phyloP scores from a whole-genome alignment of 305 asterid genomes.

The Fraxinus xanthoxyloides region DNA sequence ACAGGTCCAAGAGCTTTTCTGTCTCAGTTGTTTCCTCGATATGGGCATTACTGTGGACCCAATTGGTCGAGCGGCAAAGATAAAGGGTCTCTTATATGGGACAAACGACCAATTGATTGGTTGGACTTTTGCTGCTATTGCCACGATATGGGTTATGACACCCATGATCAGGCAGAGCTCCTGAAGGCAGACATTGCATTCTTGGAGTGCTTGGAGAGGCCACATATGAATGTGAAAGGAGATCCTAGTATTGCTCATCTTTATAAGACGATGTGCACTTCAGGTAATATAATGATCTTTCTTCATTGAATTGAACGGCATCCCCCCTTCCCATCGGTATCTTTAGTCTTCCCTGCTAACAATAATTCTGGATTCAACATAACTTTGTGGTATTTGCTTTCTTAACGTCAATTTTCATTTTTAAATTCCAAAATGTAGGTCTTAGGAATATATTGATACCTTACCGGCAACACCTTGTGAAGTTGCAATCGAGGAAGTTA shows the following conservation, averaged over 20 bases:
- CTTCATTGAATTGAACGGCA: neutral
- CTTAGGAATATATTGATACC: constrained; percentile 78
- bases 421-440: constrained; percentile 47
- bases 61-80: constrained; percentile 98
- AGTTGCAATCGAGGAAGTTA: constrained; percentile 47
- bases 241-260: constrained; percentile 63
- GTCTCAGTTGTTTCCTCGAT: constrained; percentile 85
- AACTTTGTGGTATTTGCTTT: neutral
- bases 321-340: neutral
- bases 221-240: constrained; percentile 65
- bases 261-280: constrained; percentile 82
- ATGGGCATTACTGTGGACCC: constrained; percentile 95
- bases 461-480: constrained; percentile 69
- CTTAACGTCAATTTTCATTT: neutral
- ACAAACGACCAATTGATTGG: constrained; percentile 94
- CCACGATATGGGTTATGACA: constrained; percentile 91
- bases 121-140: constrained; percentile 97
- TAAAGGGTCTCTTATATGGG: constrained; percentile 83
- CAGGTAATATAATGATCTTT: constrained; percentile 47
- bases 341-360: neutral
- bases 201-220: constrained; percentile 93
- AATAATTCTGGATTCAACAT: neutral
- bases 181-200: constrained; percentile 89
- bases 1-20: constrained; percentile 85
- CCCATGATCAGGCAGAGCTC: constrained; percentile 85